Evolutionary conservation across 1,284 basidiomycete genomes (phyloP).

Genomic region (Malassezia arunalokei): DNA sequence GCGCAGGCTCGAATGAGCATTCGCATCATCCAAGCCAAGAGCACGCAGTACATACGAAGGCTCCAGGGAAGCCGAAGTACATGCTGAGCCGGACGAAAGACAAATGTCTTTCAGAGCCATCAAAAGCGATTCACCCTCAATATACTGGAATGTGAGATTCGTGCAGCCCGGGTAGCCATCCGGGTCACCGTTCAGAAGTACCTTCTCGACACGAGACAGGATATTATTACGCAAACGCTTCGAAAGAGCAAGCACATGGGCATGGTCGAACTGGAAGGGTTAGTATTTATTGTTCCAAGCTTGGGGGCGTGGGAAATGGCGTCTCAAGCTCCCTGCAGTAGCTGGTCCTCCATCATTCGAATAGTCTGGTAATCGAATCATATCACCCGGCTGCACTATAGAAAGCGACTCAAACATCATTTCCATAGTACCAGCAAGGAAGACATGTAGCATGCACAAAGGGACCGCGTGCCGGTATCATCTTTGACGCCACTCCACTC

Average conservation of each 20-base stretch:
- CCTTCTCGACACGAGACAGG: conserved; percentile 69
- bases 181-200: conserved; percentile 85
- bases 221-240: conserved; percentile 72
- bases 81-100: conserved; percentile 91
- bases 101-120: conserved; percentile 98
- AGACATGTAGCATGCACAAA: conserved; percentile 8
- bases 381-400: neutral
- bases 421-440: neutral
- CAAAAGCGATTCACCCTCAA: conserved; percentile 89
- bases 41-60: conserved; percentile 96
- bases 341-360: conserved; percentile 49
- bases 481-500: conserved; percentile 4
- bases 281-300: neutral
- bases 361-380: neutral
- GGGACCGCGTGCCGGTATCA: conserved; percentile 8
- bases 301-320: neutral
- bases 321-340: conserved; percentile 81
- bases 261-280: conserved; percentile 60
- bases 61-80: conserved; percentile 94
- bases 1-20: conserved; percentile 93
- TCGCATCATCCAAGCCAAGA: conserved; percentile 83
- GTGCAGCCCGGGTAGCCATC: conserved; percentile 58
- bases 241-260: conserved; percentile 63
- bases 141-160: conserved; percentile 90
- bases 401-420: neutral